Evolutionary conservation across 2,329 filamentous ascomycete genomes (phyloP).

Genomic region (Sclerotinia subarctica): DNA sequence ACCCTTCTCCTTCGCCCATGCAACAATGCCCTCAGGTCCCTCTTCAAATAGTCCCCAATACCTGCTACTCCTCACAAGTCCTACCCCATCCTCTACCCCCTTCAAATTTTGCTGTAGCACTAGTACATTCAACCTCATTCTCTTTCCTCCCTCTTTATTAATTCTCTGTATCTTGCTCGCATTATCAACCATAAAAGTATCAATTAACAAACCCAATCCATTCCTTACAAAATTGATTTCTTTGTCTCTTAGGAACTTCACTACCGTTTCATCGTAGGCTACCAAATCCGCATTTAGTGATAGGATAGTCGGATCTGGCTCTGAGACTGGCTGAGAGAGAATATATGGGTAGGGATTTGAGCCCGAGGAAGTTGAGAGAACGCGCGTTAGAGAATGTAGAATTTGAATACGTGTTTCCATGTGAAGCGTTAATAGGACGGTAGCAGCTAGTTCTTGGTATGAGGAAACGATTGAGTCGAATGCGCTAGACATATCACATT

Average conservation of each 20-base stretch:
- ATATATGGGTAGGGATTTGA: conserved; percentile 51
- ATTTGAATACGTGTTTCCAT: conserved; percentile 85
- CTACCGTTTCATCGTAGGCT: conserved; percentile 80
- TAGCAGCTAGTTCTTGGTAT: conserved; percentile 75
- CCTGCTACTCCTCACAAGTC: conserved; percentile 58
- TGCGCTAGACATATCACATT: conserved; percentile 47
- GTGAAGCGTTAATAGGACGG: conserved; percentile 80
- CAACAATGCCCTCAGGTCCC: conserved; percentile 63
- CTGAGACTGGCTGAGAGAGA: conserved; percentile 68
- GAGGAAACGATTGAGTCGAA: conserved; percentile 86
- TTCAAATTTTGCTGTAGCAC: conserved; percentile 96
- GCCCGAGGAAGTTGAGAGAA: conserved; percentile 55
- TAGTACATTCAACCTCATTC: conserved; percentile 89
- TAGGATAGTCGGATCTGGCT: conserved; percentile 78
- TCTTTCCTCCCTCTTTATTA: conserved; percentile 78
- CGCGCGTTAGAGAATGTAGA: conserved; percentile 69
- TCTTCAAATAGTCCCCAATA: conserved; percentile 68
- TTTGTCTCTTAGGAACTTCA: conserved; percentile 64
- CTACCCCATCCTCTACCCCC: conserved; percentile 74
- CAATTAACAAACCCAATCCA: conserved; percentile 74
- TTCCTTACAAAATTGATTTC: conserved; percentile 74
- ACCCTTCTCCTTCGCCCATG: conserved; percentile 49
- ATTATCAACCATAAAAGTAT: conserved; percentile 72
- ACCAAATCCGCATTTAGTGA: conserved; percentile 79
- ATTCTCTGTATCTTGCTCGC: conserved; percentile 71